Base-by-base conservation (phyloP, 805 yeast genomes). In the Saccharomycopsis babjevae region DNA sequence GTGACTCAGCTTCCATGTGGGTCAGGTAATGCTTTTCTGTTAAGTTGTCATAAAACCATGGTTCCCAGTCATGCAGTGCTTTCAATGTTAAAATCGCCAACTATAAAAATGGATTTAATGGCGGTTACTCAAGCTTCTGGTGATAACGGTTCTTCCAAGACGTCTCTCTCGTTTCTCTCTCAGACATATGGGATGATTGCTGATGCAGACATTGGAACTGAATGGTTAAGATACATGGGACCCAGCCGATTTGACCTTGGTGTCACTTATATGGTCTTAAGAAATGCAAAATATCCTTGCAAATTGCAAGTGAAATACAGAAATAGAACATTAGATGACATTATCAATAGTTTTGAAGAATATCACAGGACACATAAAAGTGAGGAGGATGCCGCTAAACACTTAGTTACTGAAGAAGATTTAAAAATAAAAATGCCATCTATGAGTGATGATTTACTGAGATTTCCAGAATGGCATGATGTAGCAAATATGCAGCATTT, bases 111-210 rank as follows among this genome's bases (percentile, higher is more conserved):
- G 61, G 99, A 94, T 72, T 71, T 91, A 59, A 92, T 93, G 97
- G 87, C 89, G 7, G 76, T 91, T 39, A 81, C 86, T 0, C 96
- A 88, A 70, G 78, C 77, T 18, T 60, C 62, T n/a, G 72, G 72
- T 1, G 66, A 65, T 30, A 79, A 83, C 0, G 76, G 77, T 59
- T n/a, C 32, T 3, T 46, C 22, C n/a, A 46, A 22, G 32, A 46
- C 52, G n/a, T 22, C 52, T 8, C 74, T 92, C 50, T 87, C 97
- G 22, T 94, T 94, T 67, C 74, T 94, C 59, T 81, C 89, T 56
- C 97, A 92, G 71, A 85, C 96, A 2, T 87, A 84, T 69, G 99
- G 99, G n/a, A 77, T 88, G 39, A 88, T 94, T 61, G 98, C 98
- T 1, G 97, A 92, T 71, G 82, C 92, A 39, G 99, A 94, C 73